Evolutionary conservation across 2,329 filamentous ascomycete species (phyloP).

Genomic region (Rhytidhysteron rufulum): DNA sequence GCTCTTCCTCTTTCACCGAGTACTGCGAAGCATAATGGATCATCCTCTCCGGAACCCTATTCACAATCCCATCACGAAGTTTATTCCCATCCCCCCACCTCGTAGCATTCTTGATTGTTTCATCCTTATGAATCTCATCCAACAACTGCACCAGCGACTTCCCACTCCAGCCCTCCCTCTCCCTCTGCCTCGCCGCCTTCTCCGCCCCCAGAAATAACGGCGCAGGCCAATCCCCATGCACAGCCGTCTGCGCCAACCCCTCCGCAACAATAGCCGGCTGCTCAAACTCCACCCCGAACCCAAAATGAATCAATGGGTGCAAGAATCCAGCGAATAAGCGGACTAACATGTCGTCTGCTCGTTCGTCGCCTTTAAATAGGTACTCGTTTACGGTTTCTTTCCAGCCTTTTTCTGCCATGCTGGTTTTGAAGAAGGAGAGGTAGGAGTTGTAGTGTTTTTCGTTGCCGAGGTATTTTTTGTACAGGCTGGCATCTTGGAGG

Average conservation of each 20-base stretch:
- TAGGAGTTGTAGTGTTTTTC: slow-evolving; percentile 68
- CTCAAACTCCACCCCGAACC: slow-evolving; percentile 77
- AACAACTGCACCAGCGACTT: slow-evolving; percentile 57
- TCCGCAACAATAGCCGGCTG: slow-evolving; percentile 80
- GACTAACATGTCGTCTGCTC: slow-evolving; percentile 64
- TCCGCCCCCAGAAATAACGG: slow-evolving; percentile 55
- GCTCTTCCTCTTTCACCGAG: slow-evolving; percentile 47
- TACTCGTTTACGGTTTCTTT: slow-evolving; percentile 61
- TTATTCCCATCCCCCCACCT: slow-evolving; percentile 58
- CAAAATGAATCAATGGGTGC: slow-evolving; percentile 80
- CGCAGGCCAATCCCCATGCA: slow-evolving; percentile 59
- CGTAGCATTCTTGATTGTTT: slow-evolving; percentile 54
- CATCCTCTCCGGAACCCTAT: slow-evolving; percentile 61
- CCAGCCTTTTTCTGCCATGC: slow-evolving; percentile 65
- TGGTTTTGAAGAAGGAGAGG: slow-evolving; percentile 68
- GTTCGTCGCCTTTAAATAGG: slow-evolving; percentile 63
- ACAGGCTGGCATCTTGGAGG: slow-evolving; percentile 55
- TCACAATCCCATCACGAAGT: slow-evolving; percentile 65
- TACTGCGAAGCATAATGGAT: slow-evolving; percentile 57
- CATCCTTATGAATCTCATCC: slow-evolving; percentile 54
- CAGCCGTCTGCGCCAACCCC: slow-evolving; percentile 70
- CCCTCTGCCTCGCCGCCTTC: slow-evolving; percentile 36
- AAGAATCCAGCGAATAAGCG: slow-evolving; percentile 68
- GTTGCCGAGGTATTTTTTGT: slow-evolving; percentile 60
- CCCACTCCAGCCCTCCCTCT: slow-evolving; percentile 10